These are phyloP conservation scores for Lunasporangiospora selenospora DNA, from an alignment of 192 early-diverging fungal genomes.

Conservation along the genomic window DNA sequence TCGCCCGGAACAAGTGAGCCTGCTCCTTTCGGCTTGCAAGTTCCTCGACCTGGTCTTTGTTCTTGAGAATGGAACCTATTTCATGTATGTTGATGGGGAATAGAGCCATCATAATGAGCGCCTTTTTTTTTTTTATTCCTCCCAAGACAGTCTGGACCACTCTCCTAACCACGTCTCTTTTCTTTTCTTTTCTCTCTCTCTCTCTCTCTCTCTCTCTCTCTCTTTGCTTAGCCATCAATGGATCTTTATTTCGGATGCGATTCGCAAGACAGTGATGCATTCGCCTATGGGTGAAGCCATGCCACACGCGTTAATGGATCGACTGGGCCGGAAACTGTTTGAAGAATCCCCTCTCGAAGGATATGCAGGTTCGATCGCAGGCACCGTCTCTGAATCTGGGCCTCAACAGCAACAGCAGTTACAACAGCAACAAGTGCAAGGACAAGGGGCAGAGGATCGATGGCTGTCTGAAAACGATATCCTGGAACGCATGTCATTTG, in stretches of 20 bases:
- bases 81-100: conserved; percentile 66
- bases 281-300: conserved; percentile 53
- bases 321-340: conserved; percentile 64
- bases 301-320: conserved; percentile 70
- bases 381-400: not conserved
- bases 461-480: conserved; percentile 29
- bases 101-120: not conserved
- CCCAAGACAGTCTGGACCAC: not conserved
- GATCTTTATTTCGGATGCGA: conserved; percentile 91
- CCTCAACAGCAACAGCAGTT: conserved; percentile 8
- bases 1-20: conserved; percentile 66
- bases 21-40: conserved; percentile 87
- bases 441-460: conserved; percentile 5
- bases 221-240: conserved; percentile 77
- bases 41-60: conserved; percentile 85
- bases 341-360: conserved; percentile 46
- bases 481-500: conserved; percentile 40
- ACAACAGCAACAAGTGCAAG: conserved; percentile 21
- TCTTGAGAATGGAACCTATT: conserved; percentile 83
- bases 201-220: not conserved
- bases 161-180: not conserved
- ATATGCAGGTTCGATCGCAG: conserved; percentile 7
- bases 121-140: not conserved
- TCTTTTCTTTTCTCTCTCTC: not conserved
- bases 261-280: conserved; percentile 65